These are phyloP conservation scores for Talaromyces thailandensis DNA, from an alignment of 495 filamentous ascomycete species.

Conservation along the genomic window DNA sequence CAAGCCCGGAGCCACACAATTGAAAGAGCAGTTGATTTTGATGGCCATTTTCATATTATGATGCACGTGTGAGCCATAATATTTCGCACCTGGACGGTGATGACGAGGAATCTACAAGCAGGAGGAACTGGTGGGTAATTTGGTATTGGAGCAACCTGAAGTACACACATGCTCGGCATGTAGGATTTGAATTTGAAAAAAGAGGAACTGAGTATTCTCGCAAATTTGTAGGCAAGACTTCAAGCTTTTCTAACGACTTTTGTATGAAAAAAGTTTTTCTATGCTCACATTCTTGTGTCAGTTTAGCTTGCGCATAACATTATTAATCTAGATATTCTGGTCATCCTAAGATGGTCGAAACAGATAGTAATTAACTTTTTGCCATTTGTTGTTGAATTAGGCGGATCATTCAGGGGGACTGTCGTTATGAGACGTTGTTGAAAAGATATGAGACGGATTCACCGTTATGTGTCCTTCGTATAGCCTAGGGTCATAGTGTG, in stretches of 20 bases:
- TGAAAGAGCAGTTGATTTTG: no score
- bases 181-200: background rate
- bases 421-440: background rate
- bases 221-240: background rate
- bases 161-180: background rate
- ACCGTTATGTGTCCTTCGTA: constrained; percentile 10
- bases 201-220: background rate
- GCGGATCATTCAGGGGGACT: background rate
- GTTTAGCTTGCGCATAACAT: background rate
- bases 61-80: no score
- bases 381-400: background rate
- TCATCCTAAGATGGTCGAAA: background rate
- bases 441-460: constrained; percentile 8
- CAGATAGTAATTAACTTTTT: background rate
- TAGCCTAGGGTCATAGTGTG: background rate
- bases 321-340: background rate
- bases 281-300: background rate
- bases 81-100: no score
- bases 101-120: background rate
- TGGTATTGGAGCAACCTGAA: background rate
- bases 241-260: background rate
- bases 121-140: background rate
- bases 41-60: no score
- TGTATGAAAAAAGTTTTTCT: background rate
- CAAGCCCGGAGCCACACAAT: no score